These are phyloP conservation scores for Jamesozyma piceae DNA, from an alignment of 805 yeast species.

Conservation along the genomic window DNA sequence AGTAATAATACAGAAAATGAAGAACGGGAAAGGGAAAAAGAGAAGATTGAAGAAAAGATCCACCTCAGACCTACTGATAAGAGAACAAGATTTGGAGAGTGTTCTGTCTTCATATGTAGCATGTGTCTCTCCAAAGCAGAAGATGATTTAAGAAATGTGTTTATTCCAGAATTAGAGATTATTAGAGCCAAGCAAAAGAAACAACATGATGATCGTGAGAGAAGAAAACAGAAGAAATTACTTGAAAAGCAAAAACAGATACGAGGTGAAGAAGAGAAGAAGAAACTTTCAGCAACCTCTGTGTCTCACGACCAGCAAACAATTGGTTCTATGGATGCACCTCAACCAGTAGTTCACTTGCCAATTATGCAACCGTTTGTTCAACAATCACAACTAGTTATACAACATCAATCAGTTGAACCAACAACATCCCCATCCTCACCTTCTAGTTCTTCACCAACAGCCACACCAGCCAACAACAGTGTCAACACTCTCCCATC, in stretches of 20 bases:
- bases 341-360: no score
- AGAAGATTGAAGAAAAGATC: not conserved
- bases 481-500: no score
- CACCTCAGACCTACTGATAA: slow-evolving; percentile 20
- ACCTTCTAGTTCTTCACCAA: not conserved
- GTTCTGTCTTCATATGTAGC: slow-evolving; percentile 20
- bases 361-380: not conserved
- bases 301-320: no score
- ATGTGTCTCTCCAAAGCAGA: slow-evolving; percentile 21
- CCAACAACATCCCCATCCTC: not conserved
- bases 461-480: not conserved
- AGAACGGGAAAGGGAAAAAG: slow-evolving; percentile 1
- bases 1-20: not conserved
- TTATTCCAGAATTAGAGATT: slow-evolving; percentile 19
- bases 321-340: no score
- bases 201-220: slow-evolving; percentile 23
- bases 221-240: slow-evolving; percentile 19
- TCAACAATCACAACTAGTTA: not conserved
- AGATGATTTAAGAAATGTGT: slow-evolving; percentile 14
- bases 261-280: slow-evolving; percentile 1
- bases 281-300: no score
- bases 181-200: slow-evolving; percentile 19
- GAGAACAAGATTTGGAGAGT: slow-evolving; percentile 15
- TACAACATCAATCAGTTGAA: not conserved
- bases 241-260: slow-evolving; percentile 9